Evolutionary conservation across 108 stramenopile species (phyloP).

Genomic region (Pseudonitzschia pungens): DNA sequence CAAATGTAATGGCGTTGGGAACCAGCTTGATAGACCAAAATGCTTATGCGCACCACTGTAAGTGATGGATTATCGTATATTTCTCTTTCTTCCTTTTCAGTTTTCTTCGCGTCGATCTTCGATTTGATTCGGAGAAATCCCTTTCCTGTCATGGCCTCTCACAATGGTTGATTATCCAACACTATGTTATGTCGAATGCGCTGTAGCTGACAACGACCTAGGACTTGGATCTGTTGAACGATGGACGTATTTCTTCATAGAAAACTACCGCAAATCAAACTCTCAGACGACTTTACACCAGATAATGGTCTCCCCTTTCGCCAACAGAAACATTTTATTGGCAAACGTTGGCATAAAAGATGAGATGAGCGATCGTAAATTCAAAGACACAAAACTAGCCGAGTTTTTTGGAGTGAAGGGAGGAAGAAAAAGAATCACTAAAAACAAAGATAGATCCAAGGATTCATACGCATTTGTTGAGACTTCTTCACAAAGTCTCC

Average conservation of each 20-base stretch:
- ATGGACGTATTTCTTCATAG: slow-evolving; percentile 55
- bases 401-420: slow-evolving; percentile 58
- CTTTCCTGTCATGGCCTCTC: too few species aligned
- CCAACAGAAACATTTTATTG: slow-evolving; percentile 22
- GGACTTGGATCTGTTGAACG: slow-evolving; percentile 79
- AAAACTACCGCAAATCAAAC: slow-evolving; percentile 20
- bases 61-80: not conserved
- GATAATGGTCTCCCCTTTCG: slow-evolving; percentile 45
- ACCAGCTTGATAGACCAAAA: slow-evolving; percentile 68
- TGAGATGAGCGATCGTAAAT: slow-evolving; percentile 9
- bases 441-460: slow-evolving; percentile 5
- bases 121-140: too few species aligned
- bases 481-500: not conserved
- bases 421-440: not conserved
- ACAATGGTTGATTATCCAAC: not conserved
- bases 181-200: not conserved
- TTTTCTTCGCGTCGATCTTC: not conserved
- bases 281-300: slow-evolving; percentile 27
- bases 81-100: not conserved
- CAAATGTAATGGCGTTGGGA: slow-evolving; percentile 77
- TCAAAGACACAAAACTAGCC: slow-evolving; percentile 37
- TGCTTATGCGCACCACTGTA: slow-evolving; percentile 76
- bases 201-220: slow-evolving; percentile 33
- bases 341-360: slow-evolving; percentile 41
- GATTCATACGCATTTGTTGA: not conserved